These are phyloP conservation scores for Papilionanthe hybrid DNA, from an alignment of 116 monocot species.

Conservation along the genomic window DNA sequence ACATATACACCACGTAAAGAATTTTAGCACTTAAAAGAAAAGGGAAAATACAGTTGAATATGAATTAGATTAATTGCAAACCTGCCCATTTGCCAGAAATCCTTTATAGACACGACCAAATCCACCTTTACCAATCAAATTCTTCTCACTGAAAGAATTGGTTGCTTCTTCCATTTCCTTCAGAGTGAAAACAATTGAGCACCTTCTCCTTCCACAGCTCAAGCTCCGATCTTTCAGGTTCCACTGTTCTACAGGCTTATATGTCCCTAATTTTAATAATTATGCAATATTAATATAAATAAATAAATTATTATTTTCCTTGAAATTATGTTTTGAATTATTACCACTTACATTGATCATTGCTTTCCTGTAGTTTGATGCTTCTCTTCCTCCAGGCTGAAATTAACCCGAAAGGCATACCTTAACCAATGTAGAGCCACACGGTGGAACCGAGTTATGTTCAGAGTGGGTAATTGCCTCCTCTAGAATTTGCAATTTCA, in stretches of 20 bases:
- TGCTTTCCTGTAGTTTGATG: conserved; percentile 61
- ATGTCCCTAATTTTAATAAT: conserved; percentile 46
- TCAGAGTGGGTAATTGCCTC: too few relatives aligned
- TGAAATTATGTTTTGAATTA: background rate
- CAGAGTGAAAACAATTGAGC: conserved; percentile 60
- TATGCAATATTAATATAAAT: background rate
- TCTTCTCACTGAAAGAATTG: conserved; percentile 53
- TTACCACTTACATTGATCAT: conserved; percentile 60
- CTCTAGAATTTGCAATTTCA: too few relatives aligned
- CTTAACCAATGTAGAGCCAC: conserved; percentile 1
- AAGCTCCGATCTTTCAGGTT: conserved; percentile 45
- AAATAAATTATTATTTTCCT: background rate
- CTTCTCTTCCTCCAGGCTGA: conserved; percentile 81
- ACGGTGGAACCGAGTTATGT: too few relatives aligned
- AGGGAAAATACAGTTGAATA: background rate
- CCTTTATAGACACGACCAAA: conserved; percentile 84
- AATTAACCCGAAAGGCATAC: conserved; percentile 72
- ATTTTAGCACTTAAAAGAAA: background rate
- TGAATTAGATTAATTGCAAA: conserved; percentile 3
- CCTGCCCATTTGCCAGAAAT: conserved; percentile 58
- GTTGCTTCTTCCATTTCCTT: conserved; percentile 91
- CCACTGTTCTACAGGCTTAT: conserved; percentile 67
- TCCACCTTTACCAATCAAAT: conserved; percentile 79
- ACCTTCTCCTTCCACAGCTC: conserved; percentile 33
- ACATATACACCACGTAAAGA: too few relatives aligned